A percentile compares a stretch with the other conserved stretches of the same genome.
Evolutionary conservation across 805 yeast species (phyloP).

Genomic region (Saccharomycopsis guyanensis): DNA sequence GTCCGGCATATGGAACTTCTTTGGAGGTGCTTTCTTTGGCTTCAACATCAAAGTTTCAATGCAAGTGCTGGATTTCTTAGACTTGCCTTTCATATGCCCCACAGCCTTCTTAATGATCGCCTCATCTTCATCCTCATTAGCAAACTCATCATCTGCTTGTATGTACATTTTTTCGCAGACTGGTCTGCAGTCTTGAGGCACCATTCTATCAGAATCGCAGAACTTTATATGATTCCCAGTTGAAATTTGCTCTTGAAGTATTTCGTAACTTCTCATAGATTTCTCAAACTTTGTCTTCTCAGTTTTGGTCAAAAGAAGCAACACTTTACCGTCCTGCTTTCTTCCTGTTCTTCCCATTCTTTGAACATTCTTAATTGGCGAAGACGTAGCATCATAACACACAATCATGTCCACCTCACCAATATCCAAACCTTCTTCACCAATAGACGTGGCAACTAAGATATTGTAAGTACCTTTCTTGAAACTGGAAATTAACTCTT

Average conservation of each 20-base stretch:
- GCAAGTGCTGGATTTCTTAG: slow-evolving; percentile 19
- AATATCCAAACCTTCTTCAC: slow-evolving; percentile 97
- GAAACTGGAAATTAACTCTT: slow-evolving; percentile 66
- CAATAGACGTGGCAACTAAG: slow-evolving; percentile 92
- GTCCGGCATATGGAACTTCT: slow-evolving; percentile 68
- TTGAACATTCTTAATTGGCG: slow-evolving; percentile 90
- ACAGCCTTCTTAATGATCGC: slow-evolving; percentile 65
- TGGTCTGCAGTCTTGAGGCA: slow-evolving; percentile 56
- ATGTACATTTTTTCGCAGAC: slow-evolving; percentile 47
- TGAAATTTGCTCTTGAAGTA: slow-evolving; percentile 64
- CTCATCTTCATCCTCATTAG: slow-evolving; percentile 47
- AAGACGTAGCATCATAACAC: slow-evolving; percentile 86
- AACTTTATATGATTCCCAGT: slow-evolving; percentile 37
- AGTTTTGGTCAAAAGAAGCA: slow-evolving; percentile 64
- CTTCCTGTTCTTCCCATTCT: slow-evolving; percentile 99
- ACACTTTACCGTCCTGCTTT: slow-evolving; percentile 78
- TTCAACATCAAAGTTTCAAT: slow-evolving; percentile 8
- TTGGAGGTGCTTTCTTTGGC: slow-evolving; percentile 19
- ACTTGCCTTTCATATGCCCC: slow-evolving; percentile 43
- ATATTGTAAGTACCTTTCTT: slow-evolving; percentile 67
- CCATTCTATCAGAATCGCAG: slow-evolving; percentile 51
- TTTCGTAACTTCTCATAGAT: slow-evolving; percentile 77
- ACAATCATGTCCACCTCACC: slow-evolving; percentile 95
- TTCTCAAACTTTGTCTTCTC: slow-evolving; percentile 75
- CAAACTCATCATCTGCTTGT: slow-evolving; percentile 65